Evolutionary conservation across 805 yeast genomes (phyloP), one percentile per base, ranked within the genome.

Genomic region (Teunomyces lycoperdinae): DNA sequence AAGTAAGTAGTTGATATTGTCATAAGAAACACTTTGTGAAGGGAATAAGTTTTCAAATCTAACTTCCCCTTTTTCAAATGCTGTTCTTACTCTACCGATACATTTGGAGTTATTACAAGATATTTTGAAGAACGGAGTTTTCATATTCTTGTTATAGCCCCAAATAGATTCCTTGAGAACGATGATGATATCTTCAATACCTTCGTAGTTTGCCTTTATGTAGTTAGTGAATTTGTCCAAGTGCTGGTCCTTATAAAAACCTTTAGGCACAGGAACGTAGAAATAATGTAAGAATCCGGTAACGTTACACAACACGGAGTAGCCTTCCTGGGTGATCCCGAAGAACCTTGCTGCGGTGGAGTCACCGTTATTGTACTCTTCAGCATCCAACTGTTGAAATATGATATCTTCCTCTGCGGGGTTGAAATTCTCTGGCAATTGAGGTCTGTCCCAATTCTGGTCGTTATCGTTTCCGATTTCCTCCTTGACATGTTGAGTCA

Each of bases 321-420:
- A 73, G 3, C 99, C 99, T 47, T 81, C 84, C 49, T 76, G 80
- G 1, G 98, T 90, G 34, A 95, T 90, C 48, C 99, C 99, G 66
- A 91, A 94, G 60, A 95, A 85, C 47, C 97, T 78, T 0, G 91
- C 87, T 1, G 81, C 76, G 0, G 86, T 79, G 24, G 78, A 73
- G 11, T 81, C 83, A 32, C 80, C 79, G 7, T 79, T 62, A 27
- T 68, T 62, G 2, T 87, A 79, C 58, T 94, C 99, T 59, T 94
- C 98, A 1, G 96, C 96, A 64, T 94, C 99, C 57, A 94, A 73
- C 60, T 94, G 99, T 66, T 94, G 98, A 63, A 91, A 91, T 0
- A 78, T 74, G 26, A 87, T 74, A 57, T 85, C 90, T 34, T 64
- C 61, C 1, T 63, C 62, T 0, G 58, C 56, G 2, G 85, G 76